Percentiles rank a stretch among this genome's conserved stretches.
Evolutionary conservation across 768 basidiomycete genomes (phyloP).

Genomic region (Collybia sp.): DNA sequence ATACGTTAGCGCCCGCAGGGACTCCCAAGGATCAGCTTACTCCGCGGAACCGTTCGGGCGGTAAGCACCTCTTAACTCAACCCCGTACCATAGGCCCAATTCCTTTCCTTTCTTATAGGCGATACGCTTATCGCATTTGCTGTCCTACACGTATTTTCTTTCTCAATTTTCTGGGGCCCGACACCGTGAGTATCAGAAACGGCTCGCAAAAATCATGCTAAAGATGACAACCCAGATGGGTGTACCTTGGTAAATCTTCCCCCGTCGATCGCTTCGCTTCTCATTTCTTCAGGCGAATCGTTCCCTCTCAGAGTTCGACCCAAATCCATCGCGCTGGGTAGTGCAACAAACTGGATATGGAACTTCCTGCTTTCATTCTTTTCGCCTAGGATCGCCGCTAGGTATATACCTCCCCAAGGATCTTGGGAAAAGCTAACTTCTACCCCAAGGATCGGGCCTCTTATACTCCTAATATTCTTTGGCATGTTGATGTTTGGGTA

Average conservation of each 20-base stretch:
- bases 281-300: slow-evolving; percentile 42
- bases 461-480: slow-evolving; percentile 75
- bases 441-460: slow-evolving; percentile 55
- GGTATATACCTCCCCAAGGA: slow-evolving; percentile 21
- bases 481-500: slow-evolving; percentile 68
- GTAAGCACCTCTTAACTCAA: slow-evolving; percentile 11
- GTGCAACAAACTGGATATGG: slow-evolving; percentile 62
- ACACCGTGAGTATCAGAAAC: slow-evolving; percentile 37
- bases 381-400: slow-evolving; percentile 57
- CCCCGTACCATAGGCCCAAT: not conserved
- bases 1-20: slow-evolving; percentile 48
- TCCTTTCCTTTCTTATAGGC: slow-evolving; percentile 25
- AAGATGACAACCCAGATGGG: slow-evolving; percentile 36
- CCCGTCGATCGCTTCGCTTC: not conserved
- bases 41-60: slow-evolving; percentile 49
- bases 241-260: slow-evolving; percentile 45
- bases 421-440: not conserved
- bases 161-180: slow-evolving; percentile 74
- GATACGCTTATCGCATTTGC: slow-evolving; percentile 71
- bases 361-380: slow-evolving; percentile 75
- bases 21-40: slow-evolving; percentile 47
- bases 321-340: slow-evolving; percentile 73
- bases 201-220: not conserved
- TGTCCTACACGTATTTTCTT: slow-evolving; percentile 70
- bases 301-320: slow-evolving; percentile 80